These are phyloP conservation scores for Magnolia sinica DNA, from an alignment of 164 flowering plant species.

Conservation along the genomic window DNA sequence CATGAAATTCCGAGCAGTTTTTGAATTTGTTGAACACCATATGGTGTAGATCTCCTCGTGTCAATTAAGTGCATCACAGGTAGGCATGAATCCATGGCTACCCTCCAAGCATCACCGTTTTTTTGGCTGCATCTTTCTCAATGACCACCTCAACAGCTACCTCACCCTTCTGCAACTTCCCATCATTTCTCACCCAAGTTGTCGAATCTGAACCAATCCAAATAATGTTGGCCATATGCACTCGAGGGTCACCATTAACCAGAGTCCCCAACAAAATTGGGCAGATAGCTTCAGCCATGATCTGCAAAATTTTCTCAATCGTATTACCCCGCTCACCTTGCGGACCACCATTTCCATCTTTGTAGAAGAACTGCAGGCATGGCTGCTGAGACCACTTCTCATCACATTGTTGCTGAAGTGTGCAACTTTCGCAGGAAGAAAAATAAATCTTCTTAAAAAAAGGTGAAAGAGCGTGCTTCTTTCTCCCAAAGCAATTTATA, in stretches of 20 bases:
- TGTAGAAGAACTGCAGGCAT: constrained; percentile 63
- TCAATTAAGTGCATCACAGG: too few species aligned
- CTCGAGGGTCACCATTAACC: constrained; percentile 81
- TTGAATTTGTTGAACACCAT: too few species aligned
- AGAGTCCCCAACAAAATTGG: constrained; percentile 66
- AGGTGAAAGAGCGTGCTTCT: constrained; percentile 41
- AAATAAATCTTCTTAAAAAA: constrained; percentile 38
- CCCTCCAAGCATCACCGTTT: constrained; percentile 91
- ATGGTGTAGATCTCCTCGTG: too few species aligned
- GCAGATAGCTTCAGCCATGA: constrained; percentile 58
- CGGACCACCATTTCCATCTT: constrained; percentile 26
- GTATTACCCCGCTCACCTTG: constrained; percentile 7
- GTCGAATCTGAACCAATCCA: constrained; percentile 69
- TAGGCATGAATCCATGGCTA: constrained; percentile 80
- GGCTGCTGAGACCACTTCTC: constrained; percentile 39
- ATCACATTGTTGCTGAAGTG: constrained; percentile 33
- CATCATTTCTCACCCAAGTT: constrained; percentile 56
- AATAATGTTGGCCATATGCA: constrained; percentile 51
- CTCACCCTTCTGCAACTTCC: constrained; percentile 53
- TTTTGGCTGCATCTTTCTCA: constrained; percentile 59
- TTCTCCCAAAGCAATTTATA: constrained; percentile 36
- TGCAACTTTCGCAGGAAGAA: constrained; percentile 63
- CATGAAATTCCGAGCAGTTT: too few species aligned
- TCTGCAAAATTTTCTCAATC: constrained; percentile 41
- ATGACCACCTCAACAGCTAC: constrained; percentile 70